Evolutionary conservation across 495 filamentous ascomycete species (phyloP).

Genomic region (Hapsidospora chrysogenum): DNA sequence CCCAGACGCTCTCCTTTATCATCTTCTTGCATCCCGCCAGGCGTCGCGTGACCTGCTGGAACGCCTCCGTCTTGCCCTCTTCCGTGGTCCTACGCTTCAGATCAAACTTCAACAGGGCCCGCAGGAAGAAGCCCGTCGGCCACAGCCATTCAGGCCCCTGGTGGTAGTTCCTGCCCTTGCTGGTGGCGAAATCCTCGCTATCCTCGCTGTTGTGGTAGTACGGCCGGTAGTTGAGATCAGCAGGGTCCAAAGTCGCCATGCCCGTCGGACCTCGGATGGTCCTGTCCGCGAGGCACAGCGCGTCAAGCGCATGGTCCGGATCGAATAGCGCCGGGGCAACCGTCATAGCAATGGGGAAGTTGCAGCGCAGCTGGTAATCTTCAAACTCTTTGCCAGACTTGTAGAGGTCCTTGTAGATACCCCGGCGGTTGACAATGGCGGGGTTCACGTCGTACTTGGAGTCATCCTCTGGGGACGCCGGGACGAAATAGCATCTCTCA

Average conservation of each 20-base stretch:
- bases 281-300: conserved; percentile 63
- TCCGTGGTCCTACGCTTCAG: conserved; percentile 47
- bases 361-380: conserved; percentile 89
- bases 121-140: conserved; percentile 88
- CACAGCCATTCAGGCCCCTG: conserved; percentile 99
- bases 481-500: conserved; percentile 79
- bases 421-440: conserved; percentile 64
- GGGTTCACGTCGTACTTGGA: conserved; percentile 62
- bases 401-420: conserved; percentile 97
- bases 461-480: conserved; percentile 50
- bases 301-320: conserved; percentile 53
- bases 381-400: conserved; percentile 85
- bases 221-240: conserved; percentile 79
- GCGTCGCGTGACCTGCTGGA: conserved; percentile 81
- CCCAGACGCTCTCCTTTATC: conserved; percentile 66
- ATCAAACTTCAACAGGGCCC: conserved; percentile 83
- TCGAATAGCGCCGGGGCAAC: conserved; percentile 82
- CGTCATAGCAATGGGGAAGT: conserved; percentile 92
- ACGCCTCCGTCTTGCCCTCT: conserved; percentile 57
- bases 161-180: conserved; percentile 93
- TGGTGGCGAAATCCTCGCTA: conserved; percentile 68
- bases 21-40: conserved; percentile 68
- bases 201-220: conserved; percentile 95
- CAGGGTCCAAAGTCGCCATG: conserved; percentile 89
- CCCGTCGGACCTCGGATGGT: conserved; percentile 73